phyloP scores from a whole-genome alignment of 768 basidiomycete genomes.

The Macrolepiota dolichaula region DNA sequence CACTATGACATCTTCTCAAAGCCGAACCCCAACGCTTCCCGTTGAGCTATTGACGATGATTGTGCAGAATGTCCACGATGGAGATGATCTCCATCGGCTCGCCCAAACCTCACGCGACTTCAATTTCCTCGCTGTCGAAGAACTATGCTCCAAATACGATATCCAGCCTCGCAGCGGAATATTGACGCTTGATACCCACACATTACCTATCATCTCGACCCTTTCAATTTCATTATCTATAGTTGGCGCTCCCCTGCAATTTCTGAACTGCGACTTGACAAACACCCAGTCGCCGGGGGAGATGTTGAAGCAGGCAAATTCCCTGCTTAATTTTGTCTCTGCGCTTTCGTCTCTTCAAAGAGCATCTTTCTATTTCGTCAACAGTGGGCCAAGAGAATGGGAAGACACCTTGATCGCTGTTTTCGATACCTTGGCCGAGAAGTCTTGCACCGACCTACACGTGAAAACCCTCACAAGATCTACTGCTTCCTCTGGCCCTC shows the following conservation, averaged over 20 bases:
- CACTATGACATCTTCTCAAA: neutral
- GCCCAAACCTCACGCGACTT: conserved; percentile 9
- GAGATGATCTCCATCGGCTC: neutral
- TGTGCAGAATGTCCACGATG: neutral
- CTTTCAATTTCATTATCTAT: conserved; percentile 8
- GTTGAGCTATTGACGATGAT: conserved; percentile 3
- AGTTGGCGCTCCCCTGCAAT: neutral
- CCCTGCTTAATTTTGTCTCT: conserved; percentile 5
- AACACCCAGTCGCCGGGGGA: neutral
- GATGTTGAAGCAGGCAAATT: neutral
- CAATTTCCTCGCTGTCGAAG: conserved; percentile 6
- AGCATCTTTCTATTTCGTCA: neutral
- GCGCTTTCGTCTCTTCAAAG: neutral
- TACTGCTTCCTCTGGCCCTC: neutral
- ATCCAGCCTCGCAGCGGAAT: neutral
- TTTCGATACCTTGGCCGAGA: neutral
- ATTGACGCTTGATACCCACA: neutral
- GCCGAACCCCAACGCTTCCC: neutral
- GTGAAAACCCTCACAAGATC: conserved; percentile 6
- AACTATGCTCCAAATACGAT: conserved; percentile 3
- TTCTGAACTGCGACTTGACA: conserved; percentile 11
- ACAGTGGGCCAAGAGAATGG: conserved; percentile 4
- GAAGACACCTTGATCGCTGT: conserved; percentile 3
- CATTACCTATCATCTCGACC: neutral
- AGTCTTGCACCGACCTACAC: conserved; percentile 3